Evolutionary conservation across 306 rosid genomes (phyloP).

Genomic region (Carpinus viminea): DNA sequence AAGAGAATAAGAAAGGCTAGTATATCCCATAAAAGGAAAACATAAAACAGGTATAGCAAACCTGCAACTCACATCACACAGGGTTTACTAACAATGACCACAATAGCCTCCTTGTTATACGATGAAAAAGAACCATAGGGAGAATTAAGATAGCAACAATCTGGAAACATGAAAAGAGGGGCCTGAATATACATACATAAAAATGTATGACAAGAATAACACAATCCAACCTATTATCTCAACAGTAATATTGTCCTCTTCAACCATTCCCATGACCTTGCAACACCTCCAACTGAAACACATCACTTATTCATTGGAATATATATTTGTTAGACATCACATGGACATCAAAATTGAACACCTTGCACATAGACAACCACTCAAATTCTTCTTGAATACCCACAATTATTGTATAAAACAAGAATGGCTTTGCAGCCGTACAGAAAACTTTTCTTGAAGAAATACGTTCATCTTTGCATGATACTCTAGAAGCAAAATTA

Average conservation of each 20-base stretch:
- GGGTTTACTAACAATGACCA: background rate
- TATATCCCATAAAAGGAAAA: slow-evolving; percentile 17
- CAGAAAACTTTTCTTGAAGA: background rate
- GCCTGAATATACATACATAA: background rate
- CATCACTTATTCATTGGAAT: background rate
- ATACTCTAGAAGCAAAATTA: background rate
- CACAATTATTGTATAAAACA: background rate
- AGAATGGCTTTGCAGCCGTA: background rate
- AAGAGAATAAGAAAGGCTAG: slow-evolving; percentile 31
- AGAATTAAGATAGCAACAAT: background rate
- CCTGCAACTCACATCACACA: background rate
- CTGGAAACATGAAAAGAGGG: background rate
- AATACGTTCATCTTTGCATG: background rate
- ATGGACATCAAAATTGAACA: background rate
- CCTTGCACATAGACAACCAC: background rate
- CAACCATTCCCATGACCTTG: background rate
- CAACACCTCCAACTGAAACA: background rate
- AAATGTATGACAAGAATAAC: background rate
- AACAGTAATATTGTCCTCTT: background rate
- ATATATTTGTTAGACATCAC: background rate
- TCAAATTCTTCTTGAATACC: background rate
- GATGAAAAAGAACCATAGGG: background rate
- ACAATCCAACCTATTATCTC: slow-evolving; percentile 1
- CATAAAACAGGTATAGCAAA: background rate
- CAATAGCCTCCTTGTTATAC: background rate